Conservation (phyloP, 73 alveolate genomes). For the Stentor coeruleus region DNA sequence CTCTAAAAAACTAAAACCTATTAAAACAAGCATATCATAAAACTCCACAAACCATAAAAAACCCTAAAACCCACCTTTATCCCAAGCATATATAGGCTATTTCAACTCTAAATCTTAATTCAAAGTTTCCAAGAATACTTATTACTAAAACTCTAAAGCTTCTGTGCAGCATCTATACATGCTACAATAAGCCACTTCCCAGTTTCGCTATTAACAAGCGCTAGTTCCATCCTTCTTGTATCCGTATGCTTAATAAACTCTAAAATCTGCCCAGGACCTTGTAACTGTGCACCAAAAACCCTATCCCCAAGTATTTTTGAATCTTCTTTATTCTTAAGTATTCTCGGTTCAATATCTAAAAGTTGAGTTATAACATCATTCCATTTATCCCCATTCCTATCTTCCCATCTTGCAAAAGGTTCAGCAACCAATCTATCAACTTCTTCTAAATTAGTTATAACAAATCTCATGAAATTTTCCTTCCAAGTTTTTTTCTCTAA, state of each 20-base stretch:
- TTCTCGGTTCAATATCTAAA: background rate
- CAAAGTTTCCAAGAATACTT: too few relatives aligned
- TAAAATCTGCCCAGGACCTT: slow-evolving; percentile 27
- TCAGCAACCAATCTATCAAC: slow-evolving; percentile 63
- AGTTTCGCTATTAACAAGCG: background rate
- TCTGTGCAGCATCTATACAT: background rate
- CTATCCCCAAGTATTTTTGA: background rate
- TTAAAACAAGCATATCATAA: too few relatives aligned
- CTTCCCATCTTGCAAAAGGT: slow-evolving; percentile 58
- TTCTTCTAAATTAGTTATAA: slow-evolving; percentile 68
- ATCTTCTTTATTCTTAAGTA: background rate
- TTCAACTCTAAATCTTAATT: too few relatives aligned
- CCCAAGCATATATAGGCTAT: too few relatives aligned
- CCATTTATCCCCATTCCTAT: slow-evolving; percentile 31
- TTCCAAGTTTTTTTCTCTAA: slow-evolving; percentile 87
- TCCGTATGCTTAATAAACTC: slow-evolving; percentile 24
- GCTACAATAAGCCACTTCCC: slow-evolving; percentile 22
- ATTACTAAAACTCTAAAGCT: too few relatives aligned
- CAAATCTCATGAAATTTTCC: slow-evolving; percentile 74
- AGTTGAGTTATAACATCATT: slow-evolving; percentile 31
- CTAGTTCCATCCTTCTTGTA: background rate
- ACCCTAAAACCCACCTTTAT: too few relatives aligned
- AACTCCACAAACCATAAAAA: too few relatives aligned
- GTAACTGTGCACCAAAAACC: slow-evolving; percentile 18
- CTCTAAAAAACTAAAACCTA: too few relatives aligned